Evolutionary conservation across 805 yeast genomes (phyloP), one percentile per base, ranked within the genome.

Genomic region (Candida caryicola): DNA sequence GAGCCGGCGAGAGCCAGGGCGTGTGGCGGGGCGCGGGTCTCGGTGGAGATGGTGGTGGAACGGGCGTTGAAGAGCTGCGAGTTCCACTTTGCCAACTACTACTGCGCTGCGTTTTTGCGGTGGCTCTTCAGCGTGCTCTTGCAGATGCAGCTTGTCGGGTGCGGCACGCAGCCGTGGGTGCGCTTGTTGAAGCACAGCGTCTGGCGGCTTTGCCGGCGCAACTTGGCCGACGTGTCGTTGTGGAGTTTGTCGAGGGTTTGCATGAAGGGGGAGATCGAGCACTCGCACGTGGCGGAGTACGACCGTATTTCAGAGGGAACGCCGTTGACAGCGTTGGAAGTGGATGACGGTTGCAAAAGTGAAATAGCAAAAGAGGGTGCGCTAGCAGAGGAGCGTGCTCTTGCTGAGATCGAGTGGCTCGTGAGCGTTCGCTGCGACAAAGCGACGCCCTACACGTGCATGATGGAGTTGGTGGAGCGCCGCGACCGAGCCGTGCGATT

Each of bases 11-110:
- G 16, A 13, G 19, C 31, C 10, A 9, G n/a, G 10, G n/a, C n/a
- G n/a, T n/a, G n/a, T n/a, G n/a, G n/a, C n/a, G n/a, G n/a, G n/a
- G n/a, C n/a, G n/a, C n/a, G n/a, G n/a, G n/a, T n/a, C n/a, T n/a
- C n/a, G n/a, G 23, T 44, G 6, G 9, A 25, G 17, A 13, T 18
- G 9, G 27, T 51, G 4, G 23, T 57, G 4, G 36, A 33, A 15
- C 35, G 63, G 21, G 36, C 54, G 8, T 39, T 66, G 16, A 51
- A 41, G 29, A 59, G 71, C 21, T 58, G 63, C 47, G 46, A 53
- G 17, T 31, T 57, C 16, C 74, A 69, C 47, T 59, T 50, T 41
- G 66, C 70, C 27, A 69, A 68, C 44, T 69, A 69, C 44, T 60
- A 67, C 36, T 72, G 67, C 1, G 52, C 58, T 21, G 52, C 49